Evolutionary conservation across 148 eudicot genomes (phyloP).

Genomic region (Diospyros kaki): DNA sequence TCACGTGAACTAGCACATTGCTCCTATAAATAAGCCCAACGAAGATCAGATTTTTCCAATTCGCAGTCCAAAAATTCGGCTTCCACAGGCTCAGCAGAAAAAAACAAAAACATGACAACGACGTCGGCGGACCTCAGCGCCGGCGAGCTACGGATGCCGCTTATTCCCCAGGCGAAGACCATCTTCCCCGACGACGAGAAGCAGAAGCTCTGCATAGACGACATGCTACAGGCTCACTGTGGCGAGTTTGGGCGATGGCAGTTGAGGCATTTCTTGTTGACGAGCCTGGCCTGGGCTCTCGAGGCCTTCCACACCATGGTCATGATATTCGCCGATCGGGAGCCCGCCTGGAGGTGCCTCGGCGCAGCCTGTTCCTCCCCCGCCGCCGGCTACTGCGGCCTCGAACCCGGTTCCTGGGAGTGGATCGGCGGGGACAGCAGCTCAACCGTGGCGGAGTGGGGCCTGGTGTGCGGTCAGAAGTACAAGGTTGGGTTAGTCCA

Average conservation of each 20-base stretch:
- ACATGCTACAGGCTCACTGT: conserved; percentile 60
- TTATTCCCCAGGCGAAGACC: background rate
- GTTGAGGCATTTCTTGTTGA: conserved; percentile 58
- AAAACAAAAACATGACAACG: too few species aligned
- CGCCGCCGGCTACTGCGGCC: conserved; percentile 32
- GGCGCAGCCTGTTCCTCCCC: conserved; percentile 11
- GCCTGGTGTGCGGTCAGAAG: conserved; percentile 59
- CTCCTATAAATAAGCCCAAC: too few species aligned
- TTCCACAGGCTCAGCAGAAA: too few species aligned
- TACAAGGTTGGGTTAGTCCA: conserved; percentile 86
- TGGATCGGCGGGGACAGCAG: conserved; percentile 47
- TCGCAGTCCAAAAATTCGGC: too few species aligned
- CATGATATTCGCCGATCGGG: conserved; percentile 87
- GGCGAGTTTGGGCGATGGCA: conserved; percentile 92
- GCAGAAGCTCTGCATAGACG: conserved; percentile 58
- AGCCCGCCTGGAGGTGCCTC: conserved; percentile 67
- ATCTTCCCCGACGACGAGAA: background rate
- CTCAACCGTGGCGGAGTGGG: conserved; percentile 78
- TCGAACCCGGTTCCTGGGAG: conserved; percentile 61
- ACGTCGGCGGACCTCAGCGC: too few species aligned
- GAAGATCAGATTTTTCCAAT: too few species aligned
- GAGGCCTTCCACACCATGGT: conserved; percentile 97
- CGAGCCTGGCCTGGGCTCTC: conserved; percentile 83
- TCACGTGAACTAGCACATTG: too few species aligned
- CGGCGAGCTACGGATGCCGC: too few species aligned